Conservation (phyloP, 2,329 filamentous ascomycete species). For the Talaromyces sp. region DNA sequence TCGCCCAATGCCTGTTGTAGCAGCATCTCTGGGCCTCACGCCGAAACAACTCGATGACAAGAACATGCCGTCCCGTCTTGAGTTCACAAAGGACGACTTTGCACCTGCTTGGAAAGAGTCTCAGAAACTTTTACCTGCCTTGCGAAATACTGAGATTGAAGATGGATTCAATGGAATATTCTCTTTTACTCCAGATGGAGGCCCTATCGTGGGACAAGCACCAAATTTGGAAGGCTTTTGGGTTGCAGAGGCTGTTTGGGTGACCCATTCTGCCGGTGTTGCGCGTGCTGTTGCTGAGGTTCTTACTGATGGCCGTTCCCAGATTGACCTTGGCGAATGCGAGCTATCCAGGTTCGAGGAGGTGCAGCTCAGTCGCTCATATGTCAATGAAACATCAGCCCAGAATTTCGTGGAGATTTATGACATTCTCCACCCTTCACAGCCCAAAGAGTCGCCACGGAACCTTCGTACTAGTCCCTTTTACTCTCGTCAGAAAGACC, state of each 20-base stretch:
- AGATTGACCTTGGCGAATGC: slow-evolving; percentile 61
- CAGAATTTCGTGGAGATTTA: slow-evolving; percentile 68
- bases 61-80: slow-evolving; percentile 65
- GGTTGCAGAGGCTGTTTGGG: slow-evolving; percentile 68
- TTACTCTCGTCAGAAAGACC: slow-evolving; percentile 55
- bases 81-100: slow-evolving; percentile 64
- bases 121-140: slow-evolving; percentile 56
- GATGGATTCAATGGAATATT: slow-evolving; percentile 69
- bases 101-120: slow-evolving; percentile 62
- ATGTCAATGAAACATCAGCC: slow-evolving; percentile 61
- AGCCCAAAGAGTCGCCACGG: slow-evolving; percentile 60
- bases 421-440: slow-evolving; percentile 65
- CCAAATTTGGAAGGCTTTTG: slow-evolving; percentile 64
- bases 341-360: slow-evolving; percentile 65
- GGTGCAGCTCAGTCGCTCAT: slow-evolving; percentile 58
- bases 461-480: slow-evolving; percentile 64
- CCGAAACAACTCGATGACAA: slow-evolving; percentile 58
- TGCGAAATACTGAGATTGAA: slow-evolving; percentile 55
- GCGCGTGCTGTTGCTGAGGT: slow-evolving; percentile 63
- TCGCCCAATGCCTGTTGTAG: slow-evolving; percentile 62
- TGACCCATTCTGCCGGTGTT: slow-evolving; percentile 66
- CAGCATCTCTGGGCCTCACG: slow-evolving; percentile 57
- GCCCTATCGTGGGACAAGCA: slow-evolving; percentile 61
- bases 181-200: slow-evolving; percentile 67
- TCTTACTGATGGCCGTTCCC: slow-evolving; percentile 58